A percentile compares a stretch with the other conserved stretches of the same genome.
Conservation (phyloP, 139 green algal species). For the Chlamydomonas incerta region DNA sequence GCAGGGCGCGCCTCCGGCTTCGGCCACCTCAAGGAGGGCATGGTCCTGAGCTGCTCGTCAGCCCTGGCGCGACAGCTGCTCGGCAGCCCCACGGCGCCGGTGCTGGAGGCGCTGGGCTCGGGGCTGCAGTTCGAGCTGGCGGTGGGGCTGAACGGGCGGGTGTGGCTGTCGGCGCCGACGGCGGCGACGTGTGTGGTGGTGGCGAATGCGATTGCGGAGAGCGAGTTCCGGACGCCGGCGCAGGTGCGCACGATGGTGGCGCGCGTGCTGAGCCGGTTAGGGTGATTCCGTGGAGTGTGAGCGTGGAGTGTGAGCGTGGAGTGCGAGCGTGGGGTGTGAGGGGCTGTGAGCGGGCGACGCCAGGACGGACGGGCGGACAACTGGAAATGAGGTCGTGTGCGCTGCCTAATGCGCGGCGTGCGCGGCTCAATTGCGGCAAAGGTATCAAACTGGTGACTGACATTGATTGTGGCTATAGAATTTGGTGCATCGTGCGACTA, state of each 20-base stretch:
- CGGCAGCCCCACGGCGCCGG: constrained; percentile 44
- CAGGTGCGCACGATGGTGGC: constrained; percentile 42
- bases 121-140: constrained; percentile 82
- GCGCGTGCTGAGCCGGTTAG: constrained; percentile 33
- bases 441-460: too few species aligned
- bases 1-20: constrained; percentile 72
- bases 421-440: too few species aligned
- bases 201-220: constrained; percentile 36
- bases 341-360: too few species aligned
- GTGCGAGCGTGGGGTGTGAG: too few species aligned
- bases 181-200: constrained; percentile 58
- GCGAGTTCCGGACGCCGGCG: constrained; percentile 38
- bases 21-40: constrained; percentile 77
- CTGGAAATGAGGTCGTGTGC: too few species aligned
- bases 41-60: constrained; percentile 49
- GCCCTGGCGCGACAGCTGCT: constrained; percentile 63
- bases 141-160: constrained; percentile 81
- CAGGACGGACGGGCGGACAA: too few species aligned
- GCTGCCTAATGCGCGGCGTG: too few species aligned
- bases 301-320: too few species aligned
- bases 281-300: too few species aligned
- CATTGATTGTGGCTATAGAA: too few species aligned
- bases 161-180: constrained; percentile 72
- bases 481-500: too few species aligned
- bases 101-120: constrained; percentile 69